Evolutionary conservation across 257 asterid species (phyloP), one percentile per base, ranked within the genome.

Genomic region (Solanum neorickii): DNA sequence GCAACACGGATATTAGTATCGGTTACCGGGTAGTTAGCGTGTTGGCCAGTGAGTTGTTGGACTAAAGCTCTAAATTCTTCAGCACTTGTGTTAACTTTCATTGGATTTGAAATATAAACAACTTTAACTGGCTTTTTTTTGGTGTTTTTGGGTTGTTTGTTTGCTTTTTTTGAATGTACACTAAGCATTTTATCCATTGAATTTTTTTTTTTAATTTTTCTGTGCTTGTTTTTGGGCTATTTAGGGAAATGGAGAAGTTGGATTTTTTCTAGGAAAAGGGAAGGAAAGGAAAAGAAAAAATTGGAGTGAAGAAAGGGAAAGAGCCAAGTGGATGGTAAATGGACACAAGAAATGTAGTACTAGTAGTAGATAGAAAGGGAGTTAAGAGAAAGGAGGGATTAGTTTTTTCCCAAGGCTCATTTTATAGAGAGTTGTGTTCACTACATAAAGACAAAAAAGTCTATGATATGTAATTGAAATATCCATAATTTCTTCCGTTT

Each of bases 21-120:
- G 1, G 20, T 68, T 47, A 59, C 80, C 29, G 87, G 46, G 49
- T 77, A 89, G 74, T 87, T 84, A 42, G 98, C 89, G 41, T 93
- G 93, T 37, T 87, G 94, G 13, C 98, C 98, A 65, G 98, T 95
- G 89, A 95, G 95, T 87, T 93, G 93, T 90, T 95, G 98, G 37
- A 95, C 98, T 11, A 95, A 90, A 49, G 95, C 93, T 31, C 95
- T 86, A 87, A 95, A 95, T 66, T 93, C 91, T 0, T 97, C 93
- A 20, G 94, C 96, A 69, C 93, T 93, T 4, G 98, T 69, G 47
- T 89, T 87, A 90, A 95, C 93, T 90, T 91, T 95, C 93, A 94
- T 91, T 78, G 98, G 98, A 90, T 93, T 94, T 33, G 96, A 89
- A 70, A 94, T 95, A 92, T 95, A 94, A 25, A 94, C 98, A 16